Evolutionary conservation across 2,329 filamentous ascomycete species (phyloP), one percentile per base, ranked within the genome.

Genomic region (Sporothrix brunneoviolacea): DNA sequence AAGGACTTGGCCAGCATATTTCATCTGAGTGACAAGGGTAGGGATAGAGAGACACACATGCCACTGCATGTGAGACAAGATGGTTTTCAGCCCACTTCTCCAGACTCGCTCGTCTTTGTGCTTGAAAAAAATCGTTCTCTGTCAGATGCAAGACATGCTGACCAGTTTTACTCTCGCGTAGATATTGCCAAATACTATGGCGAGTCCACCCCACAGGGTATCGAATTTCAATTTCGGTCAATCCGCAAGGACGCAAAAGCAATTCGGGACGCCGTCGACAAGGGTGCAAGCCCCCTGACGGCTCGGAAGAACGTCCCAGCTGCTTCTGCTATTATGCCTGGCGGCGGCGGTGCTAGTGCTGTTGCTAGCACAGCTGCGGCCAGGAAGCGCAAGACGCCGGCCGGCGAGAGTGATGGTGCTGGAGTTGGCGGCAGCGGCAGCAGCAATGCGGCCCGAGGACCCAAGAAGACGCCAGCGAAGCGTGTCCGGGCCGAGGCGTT

Each of bases 141-240:
- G n/a, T n/a, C n/a, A n/a, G n/a, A n/a, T n/a, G n/a, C n/a, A n/a
- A n/a, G n/a, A n/a, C n/a, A n/a, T n/a, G n/a, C n/a, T n/a, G n/a
- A n/a, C n/a, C n/a, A n/a, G n/a, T n/a, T n/a, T n/a, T n/a, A n/a
- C n/a, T n/a, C n/a, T n/a, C n/a, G n/a, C n/a, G n/a, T n/a, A 83
- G 79, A 80, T 38, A 81, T 83, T 45, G 73, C 76, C 53, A 77
- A 73, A 54, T 75, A 76, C 63, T 83, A 79, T 55, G 79, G 79
- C 22, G 77, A 79, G 51, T 79, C 75, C 4, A 83, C 79, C 0
- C 61, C 69, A 0, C 71, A 72, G 18, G 80, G 80, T 8, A 72
- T 83, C n/a, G 72, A 75, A 56, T 83, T 79, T 60, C 79, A 82
- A 58, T 81, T 83, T 59, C 73, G 79, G 1, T 54, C 61, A 21